A percentile compares a stretch with the other conserved stretches of the same genome.
phyloP scores from a whole-genome alignment of 768 basidiomycete species.

The Chiua virens region DNA sequence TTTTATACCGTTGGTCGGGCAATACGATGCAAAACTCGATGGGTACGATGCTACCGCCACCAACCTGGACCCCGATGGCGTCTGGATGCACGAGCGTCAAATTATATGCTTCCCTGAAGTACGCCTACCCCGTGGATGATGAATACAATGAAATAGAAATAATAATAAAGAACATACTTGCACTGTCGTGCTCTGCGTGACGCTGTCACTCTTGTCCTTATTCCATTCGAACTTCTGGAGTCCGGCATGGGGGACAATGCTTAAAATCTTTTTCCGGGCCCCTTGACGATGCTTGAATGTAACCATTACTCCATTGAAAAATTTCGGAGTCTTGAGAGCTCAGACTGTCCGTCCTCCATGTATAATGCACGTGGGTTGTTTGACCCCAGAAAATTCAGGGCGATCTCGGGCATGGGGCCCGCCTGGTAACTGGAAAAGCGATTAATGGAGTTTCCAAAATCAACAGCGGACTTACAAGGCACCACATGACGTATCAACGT shows the following conservation, averaged over 20 bases:
- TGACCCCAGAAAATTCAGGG: conserved; percentile 28
- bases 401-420: conserved; percentile 28
- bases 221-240: conserved; percentile 39
- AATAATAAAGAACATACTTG: conserved; percentile 30
- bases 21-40: conserved; percentile 48
- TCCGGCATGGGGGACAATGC: conserved; percentile 41
- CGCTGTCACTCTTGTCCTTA: conserved; percentile 19
- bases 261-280: conserved; percentile 35
- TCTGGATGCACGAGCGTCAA: conserved; percentile 32
- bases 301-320: conserved; percentile 38
- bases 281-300: conserved; percentile 25
- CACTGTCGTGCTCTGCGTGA: conserved; percentile 34
- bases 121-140: conserved; percentile 34
- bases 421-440: conserved; percentile 23
- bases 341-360: conserved; percentile 2
- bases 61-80: conserved; percentile 39
- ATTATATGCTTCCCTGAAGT: conserved; percentile 39
- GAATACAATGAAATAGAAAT: not conserved
- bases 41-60: conserved; percentile 43
- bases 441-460: not conserved
- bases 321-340: conserved; percentile 37
- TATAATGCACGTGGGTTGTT: conserved; percentile 31
- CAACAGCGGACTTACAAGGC: conserved; percentile 36
- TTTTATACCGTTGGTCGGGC: conserved; percentile 49
- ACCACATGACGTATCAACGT: conserved; percentile 47